Evolutionary conservation across 345 rosid species (phyloP).

Genomic region (Moricandia moricandioides): DNA sequence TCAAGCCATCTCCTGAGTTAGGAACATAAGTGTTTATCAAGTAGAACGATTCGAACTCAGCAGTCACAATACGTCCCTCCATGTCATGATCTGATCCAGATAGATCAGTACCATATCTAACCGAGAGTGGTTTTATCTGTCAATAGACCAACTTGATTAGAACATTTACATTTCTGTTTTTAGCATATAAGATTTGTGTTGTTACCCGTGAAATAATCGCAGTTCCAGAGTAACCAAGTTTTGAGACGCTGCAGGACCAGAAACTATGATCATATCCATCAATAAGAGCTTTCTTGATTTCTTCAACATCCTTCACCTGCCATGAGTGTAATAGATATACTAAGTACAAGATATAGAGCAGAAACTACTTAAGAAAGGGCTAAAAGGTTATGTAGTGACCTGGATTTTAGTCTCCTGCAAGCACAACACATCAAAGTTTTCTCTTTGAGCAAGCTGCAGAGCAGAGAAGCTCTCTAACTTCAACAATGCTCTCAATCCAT

Average conservation of each 20-base stretch:
- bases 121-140: slow-evolving; percentile 81
- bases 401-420: slow-evolving; percentile 94
- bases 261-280: slow-evolving; percentile 78
- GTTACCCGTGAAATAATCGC: slow-evolving; percentile 84
- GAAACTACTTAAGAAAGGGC: background rate
- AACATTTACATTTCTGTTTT: background rate
- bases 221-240: slow-evolving; percentile 97
- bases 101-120: slow-evolving; percentile 74
- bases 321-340: background rate
- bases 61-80: slow-evolving; percentile 90
- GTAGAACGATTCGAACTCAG: slow-evolving; percentile 82
- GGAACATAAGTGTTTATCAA: slow-evolving; percentile 71
- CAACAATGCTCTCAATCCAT: slow-evolving; percentile 80
- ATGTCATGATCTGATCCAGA: slow-evolving; percentile 75
- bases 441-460: slow-evolving; percentile 79
- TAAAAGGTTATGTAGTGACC: slow-evolving; percentile 40
- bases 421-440: slow-evolving; percentile 80
- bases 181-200: background rate
- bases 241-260: slow-evolving; percentile 89
- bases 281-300: slow-evolving; percentile 58
- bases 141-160: slow-evolving; percentile 20
- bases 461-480: slow-evolving; percentile 73
- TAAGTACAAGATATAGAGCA: background rate
- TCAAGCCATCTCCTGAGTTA: slow-evolving; percentile 97
- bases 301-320: slow-evolving; percentile 88